A percentile compares a stretch with the other conserved stretches of the same genome.
Evolutionary conservation across 371 early-diverging fungal genomes (phyloP).

Genomic region (Mortierella sp.): DNA sequence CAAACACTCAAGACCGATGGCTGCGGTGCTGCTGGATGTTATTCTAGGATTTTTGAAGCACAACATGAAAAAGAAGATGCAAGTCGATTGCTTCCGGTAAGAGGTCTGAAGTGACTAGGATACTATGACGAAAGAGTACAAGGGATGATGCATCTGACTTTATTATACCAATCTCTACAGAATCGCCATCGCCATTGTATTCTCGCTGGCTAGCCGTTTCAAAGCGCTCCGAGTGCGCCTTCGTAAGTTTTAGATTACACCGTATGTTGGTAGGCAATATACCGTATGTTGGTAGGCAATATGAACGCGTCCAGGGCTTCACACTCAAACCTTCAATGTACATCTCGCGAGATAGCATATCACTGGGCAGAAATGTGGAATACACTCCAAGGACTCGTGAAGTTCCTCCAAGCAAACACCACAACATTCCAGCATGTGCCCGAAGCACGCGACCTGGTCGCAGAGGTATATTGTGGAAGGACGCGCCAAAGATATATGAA

Average conservation of each 20-base stretch:
- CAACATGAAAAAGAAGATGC: slow-evolving; percentile 66
- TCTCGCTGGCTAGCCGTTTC: slow-evolving; percentile 57
- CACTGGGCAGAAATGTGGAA: slow-evolving; percentile 69
- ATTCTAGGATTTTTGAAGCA: slow-evolving; percentile 63
- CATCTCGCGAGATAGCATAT: slow-evolving; percentile 48
- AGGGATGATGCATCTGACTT: no score
- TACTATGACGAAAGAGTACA: no score
- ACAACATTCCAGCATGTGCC: slow-evolving; percentile 47
- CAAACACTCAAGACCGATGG: slow-evolving; percentile 57
- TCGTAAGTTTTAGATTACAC: slow-evolving; percentile 53
- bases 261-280: no score
- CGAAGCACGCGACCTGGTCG: slow-evolving; percentile 54
- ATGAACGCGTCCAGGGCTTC: no score
- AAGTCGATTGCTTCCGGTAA: slow-evolving; percentile 63
- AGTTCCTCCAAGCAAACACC: slow-evolving; percentile 57
- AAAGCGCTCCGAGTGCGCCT: slow-evolving; percentile 58
- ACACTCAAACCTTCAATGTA: background rate
- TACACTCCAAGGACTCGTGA: slow-evolving; percentile 56
- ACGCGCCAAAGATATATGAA: no score
- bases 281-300: no score
- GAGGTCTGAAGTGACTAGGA: background rate
- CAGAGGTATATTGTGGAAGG: slow-evolving; percentile 45
- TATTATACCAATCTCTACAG: slow-evolving; percentile 30
- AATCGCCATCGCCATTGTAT: slow-evolving; percentile 57
- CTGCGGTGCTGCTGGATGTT: slow-evolving; percentile 59